Evolutionary conservation across 169 alveolate species (phyloP), one percentile per base, ranked within the genome.

Genomic region (Neospora caninum): DNA sequence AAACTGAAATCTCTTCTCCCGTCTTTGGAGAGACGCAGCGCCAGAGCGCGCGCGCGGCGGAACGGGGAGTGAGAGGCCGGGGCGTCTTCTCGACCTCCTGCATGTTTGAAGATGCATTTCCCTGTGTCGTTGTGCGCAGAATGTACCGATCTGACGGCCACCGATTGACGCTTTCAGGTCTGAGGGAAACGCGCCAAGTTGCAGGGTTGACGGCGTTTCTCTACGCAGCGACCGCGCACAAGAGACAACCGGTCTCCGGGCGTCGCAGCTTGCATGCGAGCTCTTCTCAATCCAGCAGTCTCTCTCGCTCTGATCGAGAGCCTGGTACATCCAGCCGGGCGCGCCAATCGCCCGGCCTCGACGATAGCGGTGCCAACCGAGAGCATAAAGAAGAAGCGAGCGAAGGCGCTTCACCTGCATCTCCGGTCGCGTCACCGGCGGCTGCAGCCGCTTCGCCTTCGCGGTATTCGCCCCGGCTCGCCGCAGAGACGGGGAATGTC

Each of bases 121-220:
- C 29, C 31, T 80, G 41, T 34, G 27, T 80, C 29, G 22, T 38
- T 80, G 36, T 31, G 54, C 34, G 7, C 89, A 82, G 89, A 42
- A 39, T 82, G 89, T 82, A 82, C 39, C 89, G 89, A 25, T 16
- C 78, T 13, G 92, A 88, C 41, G 34, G 80, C 7, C 83, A 80
- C 64, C 83, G 92, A 18, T 80, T 88, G 80, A 34, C n/a, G 39
- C 84, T 88, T 4, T 36, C 80, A 10, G 83, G 92, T 16, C 36
- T 88, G 49, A 9, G 83, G 27, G 92, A 88, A 20, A 27, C 67
- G 25, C 92, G 92, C 54, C 92, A 88, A 27, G 84, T 88, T 34
- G 49, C 41, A 1, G 86, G 67, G 43, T 27, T 88, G 64, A 0
- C 84, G n/a, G 20, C 83, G 39, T 88, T 88, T 64, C 58, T 88